A percentile compares a stretch with the other conserved stretches of the same genome.
These are phyloP conservation scores for California macrophylla DNA, from an alignment of 441 rosid species.

Conservation along the genomic window DNA sequence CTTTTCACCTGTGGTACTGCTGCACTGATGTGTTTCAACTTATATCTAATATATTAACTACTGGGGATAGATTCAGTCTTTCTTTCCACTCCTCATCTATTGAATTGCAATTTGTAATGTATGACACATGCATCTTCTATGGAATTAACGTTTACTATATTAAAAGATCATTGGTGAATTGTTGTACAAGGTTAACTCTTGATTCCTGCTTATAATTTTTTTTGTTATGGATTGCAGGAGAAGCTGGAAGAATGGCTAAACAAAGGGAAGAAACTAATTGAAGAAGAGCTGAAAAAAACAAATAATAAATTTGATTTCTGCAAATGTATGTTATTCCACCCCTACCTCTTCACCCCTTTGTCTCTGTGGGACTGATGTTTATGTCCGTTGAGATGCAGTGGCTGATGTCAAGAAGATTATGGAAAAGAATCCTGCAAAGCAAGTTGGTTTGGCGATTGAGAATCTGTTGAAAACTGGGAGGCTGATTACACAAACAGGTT, in stretches of 20 bases:
- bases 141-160: not conserved
- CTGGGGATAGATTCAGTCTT: not conserved
- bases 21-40: not conserved
- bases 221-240: slow-evolving; percentile 45
- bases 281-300: slow-evolving; percentile 43
- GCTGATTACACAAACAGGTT: slow-evolving; percentile 57
- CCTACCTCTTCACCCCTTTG: not conserved
- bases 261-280: slow-evolving; percentile 48
- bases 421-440: slow-evolving; percentile 42
- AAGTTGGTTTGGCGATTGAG: slow-evolving; percentile 55
- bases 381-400: slow-evolving; percentile 34
- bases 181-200: not conserved
- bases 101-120: not conserved
- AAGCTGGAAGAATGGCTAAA: slow-evolving; percentile 87
- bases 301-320: slow-evolving; percentile 45
- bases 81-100: not conserved
- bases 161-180: not conserved
- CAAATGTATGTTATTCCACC: slow-evolving; percentile 36
- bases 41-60: not conserved
- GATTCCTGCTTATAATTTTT: not conserved
- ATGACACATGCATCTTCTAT: not conserved
- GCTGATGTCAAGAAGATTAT: slow-evolving; percentile 59
- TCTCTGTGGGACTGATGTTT: slow-evolving; percentile 6
- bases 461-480: slow-evolving; percentile 72
- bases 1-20: not conserved